Evolutionary conservation across 495 filamentous ascomycete genomes (phyloP).

Genomic region (Penicillium verhagenii): DNA sequence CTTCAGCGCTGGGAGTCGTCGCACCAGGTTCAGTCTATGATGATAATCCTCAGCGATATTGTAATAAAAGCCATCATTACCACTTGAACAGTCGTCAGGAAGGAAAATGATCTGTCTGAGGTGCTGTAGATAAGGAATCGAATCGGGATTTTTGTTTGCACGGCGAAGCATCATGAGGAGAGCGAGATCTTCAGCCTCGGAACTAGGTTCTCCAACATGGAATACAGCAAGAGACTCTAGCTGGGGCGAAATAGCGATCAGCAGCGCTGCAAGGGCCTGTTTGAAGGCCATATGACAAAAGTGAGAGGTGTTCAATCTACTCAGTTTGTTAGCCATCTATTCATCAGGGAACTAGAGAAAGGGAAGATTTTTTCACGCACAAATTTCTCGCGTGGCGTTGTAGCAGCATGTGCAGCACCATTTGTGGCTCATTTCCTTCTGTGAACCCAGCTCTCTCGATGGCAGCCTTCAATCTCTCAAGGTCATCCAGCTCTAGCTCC

Average conservation of each 20-base stretch:
- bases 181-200: background rate
- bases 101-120: conserved; percentile 2
- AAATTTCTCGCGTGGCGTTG: background rate
- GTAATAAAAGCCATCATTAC: background rate
- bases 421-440: background rate
- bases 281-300: background rate
- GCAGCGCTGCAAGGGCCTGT: background rate
- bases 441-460: background rate
- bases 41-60: background rate
- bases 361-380: background rate
- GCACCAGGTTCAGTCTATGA: background rate
- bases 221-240: background rate
- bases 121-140: conserved; percentile 4
- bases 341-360: background rate
- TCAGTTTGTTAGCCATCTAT: background rate
- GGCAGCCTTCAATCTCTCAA: background rate
- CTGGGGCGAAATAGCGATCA: background rate
- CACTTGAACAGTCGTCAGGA: background rate
- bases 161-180: background rate
- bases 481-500: background rate
- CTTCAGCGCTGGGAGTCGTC: background rate
- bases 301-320: background rate
- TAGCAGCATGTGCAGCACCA: background rate
- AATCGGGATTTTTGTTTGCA: background rate
- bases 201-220: background rate